These are phyloP conservation scores for Oehlia diaphana DNA, from an alignment of 192 early-diverging fungal genomes.

Conservation along the genomic window DNA sequence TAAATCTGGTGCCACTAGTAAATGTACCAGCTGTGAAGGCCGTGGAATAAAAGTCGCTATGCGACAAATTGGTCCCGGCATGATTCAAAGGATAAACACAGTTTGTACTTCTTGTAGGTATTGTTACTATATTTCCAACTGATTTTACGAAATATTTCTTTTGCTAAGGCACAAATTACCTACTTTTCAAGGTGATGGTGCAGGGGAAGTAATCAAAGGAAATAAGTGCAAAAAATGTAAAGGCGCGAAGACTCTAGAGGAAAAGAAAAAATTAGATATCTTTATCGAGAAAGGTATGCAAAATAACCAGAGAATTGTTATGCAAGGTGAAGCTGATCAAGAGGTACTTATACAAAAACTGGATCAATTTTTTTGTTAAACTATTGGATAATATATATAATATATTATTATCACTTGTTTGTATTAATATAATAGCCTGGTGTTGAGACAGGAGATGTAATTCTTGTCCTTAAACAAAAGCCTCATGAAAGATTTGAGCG, in stretches of 20 bases:
- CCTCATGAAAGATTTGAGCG: slow-evolving; percentile 79
- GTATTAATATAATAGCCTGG: slow-evolving; percentile 56
- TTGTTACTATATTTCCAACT: background rate
- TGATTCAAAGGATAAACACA: slow-evolving; percentile 90
- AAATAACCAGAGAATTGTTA: slow-evolving; percentile 85
- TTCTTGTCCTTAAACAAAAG: slow-evolving; percentile 88
- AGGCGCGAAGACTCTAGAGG: slow-evolving; percentile 78
- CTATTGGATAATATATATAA: background rate
- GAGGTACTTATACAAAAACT: slow-evolving; percentile 35
- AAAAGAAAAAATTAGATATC: slow-evolving; percentile 91
- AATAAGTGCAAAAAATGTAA: slow-evolving; percentile 94
- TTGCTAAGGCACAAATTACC: background rate
- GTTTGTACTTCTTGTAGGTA: slow-evolving; percentile 72
- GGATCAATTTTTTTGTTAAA: background rate
- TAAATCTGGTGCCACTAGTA: slow-evolving; percentile 71
- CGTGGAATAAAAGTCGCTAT: slow-evolving; percentile 78
- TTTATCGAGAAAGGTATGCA: slow-evolving; percentile 93
- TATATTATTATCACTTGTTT: too few species aligned
- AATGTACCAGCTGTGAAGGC: slow-evolving; percentile 75
- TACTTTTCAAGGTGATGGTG: slow-evolving; percentile 49
- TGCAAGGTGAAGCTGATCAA: slow-evolving; percentile 95
- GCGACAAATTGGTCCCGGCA: slow-evolving; percentile 82
- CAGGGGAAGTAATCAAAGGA: slow-evolving; percentile 82
- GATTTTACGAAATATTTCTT: background rate
- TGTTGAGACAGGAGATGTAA: slow-evolving; percentile 86